Base-by-base conservation (phyloP, 345 rosid genomes). In the Boechera retrofracta region DNA sequence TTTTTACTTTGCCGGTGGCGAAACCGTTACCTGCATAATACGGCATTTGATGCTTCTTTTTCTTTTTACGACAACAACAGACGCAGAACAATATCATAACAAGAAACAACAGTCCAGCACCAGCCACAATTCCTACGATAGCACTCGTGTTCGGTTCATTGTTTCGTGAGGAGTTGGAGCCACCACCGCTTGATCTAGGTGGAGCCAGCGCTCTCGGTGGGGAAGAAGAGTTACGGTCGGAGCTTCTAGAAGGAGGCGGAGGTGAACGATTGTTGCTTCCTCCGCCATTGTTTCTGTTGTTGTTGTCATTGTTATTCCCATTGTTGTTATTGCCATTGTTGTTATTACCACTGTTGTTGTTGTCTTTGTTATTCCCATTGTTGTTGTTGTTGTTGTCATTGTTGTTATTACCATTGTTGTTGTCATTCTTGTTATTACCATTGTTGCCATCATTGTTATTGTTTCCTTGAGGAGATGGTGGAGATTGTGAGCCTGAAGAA, bases 11-110 rank as follows among this genome's bases (percentile, higher is more conserved):
- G 35, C 64, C 69, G 4, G 59, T 29, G 38, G 70, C 51, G 60
- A 13, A 79, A 47, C 38, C 75, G 28, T 78, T 74, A 48, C 67
- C 44, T 68, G 42, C 42, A 42, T 72, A 79, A 52, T 79, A 79
- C 2, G 79, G 76, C 80, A 80, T 76, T 7, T 76, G 81, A 60
- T 78, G 55, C 21, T 67, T 52, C 72, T 74, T 81, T 67, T 77
- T 86, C 85, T 70, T 89, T 83, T 83, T 91, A 55, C 83, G 86
- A 42, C 81, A 79, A 69, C 83, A 74, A 49, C 86, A 72, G 21
- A 85, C 79, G 29, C 85, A 56, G 44, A 72, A 67, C 59, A 76
- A 65, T 9, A 89, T n/a, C 69, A 84, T 52, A 10, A 82, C 69
- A 54, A 87, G 69, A 41, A 89, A 13, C 61, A 89, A 44, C 53